A percentile compares a stretch with the other conserved stretches of the same genome.
Evolutionary conservation across 1,284 basidiomycete species (phyloP).

Genomic region (Tranzscheliella williamsii): DNA sequence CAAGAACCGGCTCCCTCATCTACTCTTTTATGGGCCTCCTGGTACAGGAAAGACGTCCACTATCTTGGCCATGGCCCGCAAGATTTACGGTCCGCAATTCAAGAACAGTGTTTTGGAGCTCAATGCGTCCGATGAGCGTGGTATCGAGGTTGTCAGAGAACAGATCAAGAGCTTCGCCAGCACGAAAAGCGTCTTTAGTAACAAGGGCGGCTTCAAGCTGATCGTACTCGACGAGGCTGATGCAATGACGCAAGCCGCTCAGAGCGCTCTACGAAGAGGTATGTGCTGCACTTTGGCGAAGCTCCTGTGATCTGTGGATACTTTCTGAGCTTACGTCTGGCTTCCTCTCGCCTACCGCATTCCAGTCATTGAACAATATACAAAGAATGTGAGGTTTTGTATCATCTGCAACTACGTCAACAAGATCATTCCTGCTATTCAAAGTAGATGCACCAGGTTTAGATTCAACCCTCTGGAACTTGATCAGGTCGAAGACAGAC

Average conservation of each 20-base stretch:
- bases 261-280: conserved; percentile 87
- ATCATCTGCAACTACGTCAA: conserved; percentile 99
- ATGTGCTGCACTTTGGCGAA: no score
- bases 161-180: conserved; percentile 98
- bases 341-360: not conserved
- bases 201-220: conserved; percentile 73
- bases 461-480: conserved; percentile 89
- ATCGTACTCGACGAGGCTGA: conserved; percentile 98
- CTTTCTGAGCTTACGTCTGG: not conserved
- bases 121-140: conserved; percentile 96
- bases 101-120: conserved; percentile 94
- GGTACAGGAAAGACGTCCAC: conserved; percentile 97
- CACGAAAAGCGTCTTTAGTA: conserved; percentile 78
- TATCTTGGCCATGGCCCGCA: conserved; percentile 90
- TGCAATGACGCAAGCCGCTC: conserved; percentile 98
- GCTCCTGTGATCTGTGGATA: not conserved
- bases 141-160: conserved; percentile 96
- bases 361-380: conserved; percentile 95
- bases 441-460: conserved; percentile 96
- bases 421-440: conserved; percentile 97
- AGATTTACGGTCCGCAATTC: conserved; percentile 81
- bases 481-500: conserved; percentile 78
- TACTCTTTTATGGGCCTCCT: conserved; percentile 96
- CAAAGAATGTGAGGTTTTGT: conserved; percentile 96
- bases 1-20: conserved; percentile 88